Base-by-base conservation (phyloP, 495 filamentous ascomycete species). In the Collariella sp. region DNA sequence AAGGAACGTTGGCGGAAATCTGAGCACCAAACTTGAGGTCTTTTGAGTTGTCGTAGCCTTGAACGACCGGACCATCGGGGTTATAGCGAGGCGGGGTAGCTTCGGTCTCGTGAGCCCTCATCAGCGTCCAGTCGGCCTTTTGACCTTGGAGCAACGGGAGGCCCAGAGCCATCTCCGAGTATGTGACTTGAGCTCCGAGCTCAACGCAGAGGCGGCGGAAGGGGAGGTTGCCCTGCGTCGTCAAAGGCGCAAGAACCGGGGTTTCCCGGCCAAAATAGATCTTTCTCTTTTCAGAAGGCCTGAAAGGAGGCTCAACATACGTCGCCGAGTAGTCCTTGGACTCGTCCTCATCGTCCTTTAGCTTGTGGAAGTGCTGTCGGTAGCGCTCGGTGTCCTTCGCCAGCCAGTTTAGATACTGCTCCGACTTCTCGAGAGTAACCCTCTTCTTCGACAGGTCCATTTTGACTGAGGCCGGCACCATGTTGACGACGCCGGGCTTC, bases 161-260 rank as follows among this genome's bases (percentile, higher is more conserved):
- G 35, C 89, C 82, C 83, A 97, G 87, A 4, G 94, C 93, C 93
- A 98, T 98, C 65, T 98, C 93, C 0, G 93, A 97, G 73, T 96
- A 97, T 3, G 91, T 98, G 34, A 94, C 72, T 58, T 95, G 87
- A 18, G 93, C 91, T 20, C 93, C 94, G 18, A 96, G 79, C 47
- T 86, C 83, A 0, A 84, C 82, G 62, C 93, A 97, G n/a, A 98
- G 80, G 47, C 94, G 81, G 41, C 93, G 86, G 74, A 96, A 98
- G 1, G 93, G 94, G 24, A 97, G 73, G 61, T 98, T 98, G n/a
- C 93, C 93, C 69, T 96, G 93, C 2, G 93, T 98, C 0, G 93
- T 84, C 16, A 79, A 63, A 39, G 93, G 93, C 3, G 94, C 93
- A 16, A 98, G 77, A 22, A 90, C 79, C 0, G 94, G 91, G 3